Base-by-base conservation (phyloP, 2,329 filamentous ascomycete genomes). In the Pyrenophora tritici-repentis region DNA sequence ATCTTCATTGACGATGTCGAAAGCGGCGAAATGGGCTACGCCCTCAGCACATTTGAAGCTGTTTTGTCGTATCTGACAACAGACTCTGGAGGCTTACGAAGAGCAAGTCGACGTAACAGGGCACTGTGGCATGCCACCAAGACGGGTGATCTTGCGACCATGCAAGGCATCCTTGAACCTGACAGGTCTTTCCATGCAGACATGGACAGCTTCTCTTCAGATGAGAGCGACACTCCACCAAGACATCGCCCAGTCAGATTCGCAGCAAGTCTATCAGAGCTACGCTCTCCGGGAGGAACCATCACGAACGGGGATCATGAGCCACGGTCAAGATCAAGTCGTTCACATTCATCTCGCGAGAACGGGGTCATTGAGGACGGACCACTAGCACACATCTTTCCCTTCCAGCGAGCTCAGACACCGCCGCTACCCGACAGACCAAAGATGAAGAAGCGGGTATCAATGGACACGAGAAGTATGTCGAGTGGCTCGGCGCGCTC, bases 1-100 rank as follows among this genome's bases (percentile, higher is more conserved):
- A 94, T 97, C 61, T 99, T 96, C 73, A 92, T 96, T 42, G 94
- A 97, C 63, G 94, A 99, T 74, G 91, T 99, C 7, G 94, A 99
- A 61, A 95, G 86, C 55, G 94, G 94, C 41, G 94, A 99, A 75
- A 88, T 95, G 79, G 94, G 94, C 7, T 99, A 99, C 73, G 92
- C 93, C 0, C 75, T 99, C 42, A 97, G 93, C 73, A 99, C 94
- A 0, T 90, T 97, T 53, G 94, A 99, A 73, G 94, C 91, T 6
- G 94, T 99, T 0, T 75, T 99, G 29, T 86, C 90, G 1, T 97
- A 99, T 70, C 83, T 99, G 2, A 84, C 87, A 7, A 84, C 86
- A 54, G 92, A 96, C 68, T 96, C 93, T 0, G 86, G 84, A 12
- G 89, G 87, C 4, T 76, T 99, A 50, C 85, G 92, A 54, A 89